Evolutionary conservation across 805 yeast species (phyloP).

Genomic region (Saccharomyces jurei): DNA sequence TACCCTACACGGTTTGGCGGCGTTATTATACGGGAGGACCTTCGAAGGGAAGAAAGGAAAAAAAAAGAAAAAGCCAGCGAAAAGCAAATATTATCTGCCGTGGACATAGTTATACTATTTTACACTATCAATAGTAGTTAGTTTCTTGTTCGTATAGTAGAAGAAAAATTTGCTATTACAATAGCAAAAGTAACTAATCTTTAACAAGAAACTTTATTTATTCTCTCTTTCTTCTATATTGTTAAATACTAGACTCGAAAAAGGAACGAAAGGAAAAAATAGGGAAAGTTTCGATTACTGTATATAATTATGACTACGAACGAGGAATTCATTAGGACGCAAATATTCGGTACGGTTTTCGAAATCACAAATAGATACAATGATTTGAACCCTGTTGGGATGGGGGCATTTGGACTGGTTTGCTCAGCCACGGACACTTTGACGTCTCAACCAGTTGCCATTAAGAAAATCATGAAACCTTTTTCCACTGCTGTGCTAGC

Average conservation of each 20-base stretch:
- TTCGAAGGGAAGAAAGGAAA: neutral
- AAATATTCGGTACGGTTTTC: conserved; percentile 90
- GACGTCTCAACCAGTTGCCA: conserved; percentile 90
- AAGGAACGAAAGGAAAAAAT: neutral
- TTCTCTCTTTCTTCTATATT: neutral
- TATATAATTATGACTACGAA: conserved; percentile 27
- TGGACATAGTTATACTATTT: neutral
- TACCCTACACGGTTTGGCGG: neutral
- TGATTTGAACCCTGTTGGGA: conserved; percentile 94
- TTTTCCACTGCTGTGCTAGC: conserved; percentile 91
- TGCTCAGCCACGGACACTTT: conserved; percentile 92
- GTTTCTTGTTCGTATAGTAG: neutral
- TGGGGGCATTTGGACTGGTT: conserved; percentile 98
- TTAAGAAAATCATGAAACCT: conserved; percentile 96
- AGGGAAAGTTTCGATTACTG: neutral
- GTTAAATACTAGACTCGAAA: neutral
- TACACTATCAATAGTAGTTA: neutral
- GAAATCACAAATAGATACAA: conserved; percentile 86
- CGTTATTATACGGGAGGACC: neutral
- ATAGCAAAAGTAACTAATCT: neutral
- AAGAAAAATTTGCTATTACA: neutral
- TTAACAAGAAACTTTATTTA: neutral
- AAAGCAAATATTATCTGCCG: neutral
- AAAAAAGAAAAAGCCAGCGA: neutral
- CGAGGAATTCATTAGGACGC: conserved; percentile 54